Base-by-base conservation (phyloP, 2,329 filamentous ascomycete species). In the Lasiodiplodia sp. region DNA sequence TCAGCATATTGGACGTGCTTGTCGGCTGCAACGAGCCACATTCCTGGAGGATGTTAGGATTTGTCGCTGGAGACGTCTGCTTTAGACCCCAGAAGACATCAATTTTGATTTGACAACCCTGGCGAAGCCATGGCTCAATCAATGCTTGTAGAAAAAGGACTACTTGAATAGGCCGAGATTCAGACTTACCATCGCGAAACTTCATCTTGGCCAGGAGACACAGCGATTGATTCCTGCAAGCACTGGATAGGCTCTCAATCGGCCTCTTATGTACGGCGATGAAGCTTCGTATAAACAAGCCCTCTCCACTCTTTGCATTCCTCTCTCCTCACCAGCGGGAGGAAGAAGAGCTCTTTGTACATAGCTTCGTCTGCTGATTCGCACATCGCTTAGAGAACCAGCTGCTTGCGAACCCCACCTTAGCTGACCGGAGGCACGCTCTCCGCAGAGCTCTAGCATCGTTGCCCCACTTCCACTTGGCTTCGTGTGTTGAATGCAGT, bases 1-100 rank as follows among this genome's bases (percentile, higher is more conserved):
- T 91, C 89, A 40, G 89, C 89, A 72, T 91, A 91, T 74, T 90
- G 87, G 31, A 89, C 83, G 62, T 83, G 82, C 75, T 89, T 84
- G 70, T 85, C 86, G 77, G 88, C 86, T 68, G 86, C 87, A 52
- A 85, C 83, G 60, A 91, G 81, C 89, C 89, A 91, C 89, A 91
- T 89, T 71, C 82, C 82, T 84, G 56, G 18, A 37, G 11, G 2
- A 8, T 31, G 64, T 66, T 38, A 57, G 64, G 21, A 5, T 44
- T 28, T 12, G 34, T 40, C 11, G 21, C n/a, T 21, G 21, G 10
- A 10, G n/a, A 25, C 12, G 25, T 8, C 10, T 16, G 12, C 51
- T 28, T 53, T 14, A 7, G 25, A 53, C 16, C 3, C 23, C 12
- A 28, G 25, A 53, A 18, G 23, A 6, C n/a, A 25, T 25, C 1